Evolutionary conservation across 2,329 filamentous ascomycete species (phyloP).

Genomic region (Nemania abortiva): DNA sequence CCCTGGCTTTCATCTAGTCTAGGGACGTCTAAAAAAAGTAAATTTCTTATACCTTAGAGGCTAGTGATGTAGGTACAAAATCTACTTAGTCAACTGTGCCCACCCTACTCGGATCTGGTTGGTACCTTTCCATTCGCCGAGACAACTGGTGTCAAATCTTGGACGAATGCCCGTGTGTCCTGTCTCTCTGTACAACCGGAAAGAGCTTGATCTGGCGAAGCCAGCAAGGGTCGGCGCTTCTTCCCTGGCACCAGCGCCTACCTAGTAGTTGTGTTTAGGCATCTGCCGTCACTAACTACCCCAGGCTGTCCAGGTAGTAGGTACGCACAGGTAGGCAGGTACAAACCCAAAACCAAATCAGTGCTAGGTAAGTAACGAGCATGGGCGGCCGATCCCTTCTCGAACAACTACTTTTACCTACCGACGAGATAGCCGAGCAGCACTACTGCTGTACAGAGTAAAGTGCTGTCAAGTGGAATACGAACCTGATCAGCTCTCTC

Average conservation of each 20-base stretch:
- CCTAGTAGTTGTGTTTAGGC: conserved; percentile 2
- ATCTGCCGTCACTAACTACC: conserved; percentile 5
- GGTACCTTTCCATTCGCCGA: conserved; percentile 44
- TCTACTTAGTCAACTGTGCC: neutral
- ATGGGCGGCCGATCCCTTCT: neutral
- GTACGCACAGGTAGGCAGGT: too few species aligned
- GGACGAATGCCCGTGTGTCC: conserved; percentile 23
- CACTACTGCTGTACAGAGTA: neutral
- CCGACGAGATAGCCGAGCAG: too few species aligned
- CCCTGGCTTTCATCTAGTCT: conserved; percentile 39
- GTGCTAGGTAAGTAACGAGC: too few species aligned
- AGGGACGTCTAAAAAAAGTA: conserved; percentile 47
- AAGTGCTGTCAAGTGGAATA: neutral
- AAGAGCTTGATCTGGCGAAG: conserved; percentile 9
- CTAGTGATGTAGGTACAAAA: neutral
- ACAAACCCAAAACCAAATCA: too few species aligned
- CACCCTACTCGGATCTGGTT: conserved; percentile 14
- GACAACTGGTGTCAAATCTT: conserved; percentile 27
- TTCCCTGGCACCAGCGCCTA: neutral
- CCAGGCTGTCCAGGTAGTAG: neutral
- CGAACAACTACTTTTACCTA: neutral
- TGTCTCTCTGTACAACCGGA: neutral
- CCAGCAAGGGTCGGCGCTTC: neutral
- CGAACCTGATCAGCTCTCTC: conserved; percentile 6
- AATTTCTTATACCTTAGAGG: conserved; percentile 10